Percentiles rank a stretch among this genome's conserved stretches.
Conservation (phyloP, 169 alveolate species). For the Toxoplasma gondii region DNA sequence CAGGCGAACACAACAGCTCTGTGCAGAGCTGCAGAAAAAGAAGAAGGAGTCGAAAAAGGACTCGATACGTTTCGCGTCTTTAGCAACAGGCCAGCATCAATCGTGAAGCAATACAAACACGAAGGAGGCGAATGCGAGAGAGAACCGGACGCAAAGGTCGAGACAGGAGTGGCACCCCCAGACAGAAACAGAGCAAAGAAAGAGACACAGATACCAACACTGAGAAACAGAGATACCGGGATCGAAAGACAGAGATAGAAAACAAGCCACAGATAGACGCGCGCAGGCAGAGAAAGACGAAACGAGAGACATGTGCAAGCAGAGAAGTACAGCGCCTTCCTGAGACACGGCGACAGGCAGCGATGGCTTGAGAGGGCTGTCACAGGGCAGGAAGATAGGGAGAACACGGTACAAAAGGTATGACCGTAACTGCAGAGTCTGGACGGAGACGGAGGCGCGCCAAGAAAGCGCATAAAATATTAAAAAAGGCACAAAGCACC, state of each 20-base stretch:
- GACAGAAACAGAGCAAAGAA: not conserved
- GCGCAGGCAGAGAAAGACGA: no score
- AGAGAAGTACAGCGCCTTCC: no score
- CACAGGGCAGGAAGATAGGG: no score
- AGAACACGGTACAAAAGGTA: no score
- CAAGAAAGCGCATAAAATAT: not conserved
- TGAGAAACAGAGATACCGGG: no score
- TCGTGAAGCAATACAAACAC: not conserved
- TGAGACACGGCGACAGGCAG: no score
- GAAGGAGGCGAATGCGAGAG: not conserved
- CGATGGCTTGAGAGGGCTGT: no score
- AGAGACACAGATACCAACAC: not conserved
- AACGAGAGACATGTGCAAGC: no score
- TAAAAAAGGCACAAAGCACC: not conserved
- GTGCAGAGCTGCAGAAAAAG: slow-evolving; percentile 2
- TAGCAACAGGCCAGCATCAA: not conserved
- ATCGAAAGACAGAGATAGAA: no score
- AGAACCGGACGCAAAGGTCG: not conserved
- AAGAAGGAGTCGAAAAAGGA: not conserved
- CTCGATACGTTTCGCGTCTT: not conserved
- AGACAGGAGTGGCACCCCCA: not conserved
- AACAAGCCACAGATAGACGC: no score
- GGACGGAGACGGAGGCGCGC: not conserved
- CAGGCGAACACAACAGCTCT: not conserved
- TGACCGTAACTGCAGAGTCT: no score